Percentiles rank a stretch among this genome's conserved stretches.
Evolutionary conservation across 2,329 filamentous ascomycete species (phyloP).

Genomic region (Lomentospora prolificans): DNA sequence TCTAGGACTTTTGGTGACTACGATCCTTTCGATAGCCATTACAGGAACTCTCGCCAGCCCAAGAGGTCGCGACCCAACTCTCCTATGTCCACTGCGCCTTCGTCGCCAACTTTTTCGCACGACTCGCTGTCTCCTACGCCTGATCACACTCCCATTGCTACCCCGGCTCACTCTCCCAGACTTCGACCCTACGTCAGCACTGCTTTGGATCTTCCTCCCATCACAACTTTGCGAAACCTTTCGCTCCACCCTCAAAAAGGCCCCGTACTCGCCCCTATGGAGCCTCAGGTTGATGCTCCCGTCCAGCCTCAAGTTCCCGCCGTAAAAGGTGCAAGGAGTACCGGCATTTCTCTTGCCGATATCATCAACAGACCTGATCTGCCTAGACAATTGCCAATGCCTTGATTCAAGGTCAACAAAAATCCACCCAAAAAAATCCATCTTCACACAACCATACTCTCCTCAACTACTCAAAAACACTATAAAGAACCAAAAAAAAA

Average conservation of each 20-base stretch:
- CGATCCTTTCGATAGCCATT: conserved; percentile 68
- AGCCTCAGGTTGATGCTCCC: conserved; percentile 41
- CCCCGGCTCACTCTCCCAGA: conserved; percentile 87
- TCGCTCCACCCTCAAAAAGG: conserved; percentile 40
- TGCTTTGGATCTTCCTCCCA: conserved; percentile 65
- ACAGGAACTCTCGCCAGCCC: conserved; percentile 55
- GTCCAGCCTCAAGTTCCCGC: conserved; percentile 42
- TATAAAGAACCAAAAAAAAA: not conserved
- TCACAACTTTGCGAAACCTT: conserved; percentile 56
- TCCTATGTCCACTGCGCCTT: conserved; percentile 89
- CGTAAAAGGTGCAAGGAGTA: conserved; percentile 29
- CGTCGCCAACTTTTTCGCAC: conserved; percentile 92
- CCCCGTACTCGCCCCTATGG: conserved; percentile 48
- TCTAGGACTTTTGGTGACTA: conserved; percentile 51
- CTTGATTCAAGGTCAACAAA: not conserved
- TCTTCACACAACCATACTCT: not conserved
- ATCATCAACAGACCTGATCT: conserved; percentile 79
- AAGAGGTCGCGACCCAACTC: conserved; percentile 92
- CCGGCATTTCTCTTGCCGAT: conserved; percentile 75
- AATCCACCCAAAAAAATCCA: not conserved
- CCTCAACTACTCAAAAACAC: not conserved
- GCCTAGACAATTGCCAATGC: conserved; percentile 6
- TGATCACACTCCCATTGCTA: conserved; percentile 96
- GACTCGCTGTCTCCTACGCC: conserved; percentile 92
- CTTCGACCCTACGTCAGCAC: conserved; percentile 62